Evolutionary conservation across 1,284 basidiomycete species (phyloP), one percentile per base, ranked within the genome.

Genomic region (Apiotrichum laibachii): DNA sequence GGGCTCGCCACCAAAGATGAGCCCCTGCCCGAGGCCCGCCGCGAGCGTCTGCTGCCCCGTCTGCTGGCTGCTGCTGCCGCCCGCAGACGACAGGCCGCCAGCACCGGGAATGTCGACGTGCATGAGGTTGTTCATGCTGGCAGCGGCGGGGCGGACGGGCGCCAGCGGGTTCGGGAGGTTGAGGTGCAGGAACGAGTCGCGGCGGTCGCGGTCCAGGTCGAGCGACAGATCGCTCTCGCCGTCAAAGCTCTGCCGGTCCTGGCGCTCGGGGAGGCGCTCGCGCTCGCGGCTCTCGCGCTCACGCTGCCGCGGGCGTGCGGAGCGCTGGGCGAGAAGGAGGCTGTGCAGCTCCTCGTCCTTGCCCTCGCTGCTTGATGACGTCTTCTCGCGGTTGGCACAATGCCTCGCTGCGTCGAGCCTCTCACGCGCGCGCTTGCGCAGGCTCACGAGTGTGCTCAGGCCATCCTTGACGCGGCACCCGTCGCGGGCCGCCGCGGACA

Each of bases 401-500:
- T 48, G 26, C 37, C 37, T 18, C 16, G 57, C 61, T 15, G 50
- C 42, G 19, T 59, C 57, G 22, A 64, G 66, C 13, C 71, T 66
- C 18, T 72, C 64, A 45, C 69, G 68, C 2, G 77, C 76, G 2
- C 72, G 65, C 49, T 67, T 64, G 9, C 71, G 67, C 2, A 77
- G 67, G 19, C 72, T 67, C 7, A 74, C 56, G 5, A 78, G 67
- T 35, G 73, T 71, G 0, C 63, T 66, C 9, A 79, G 61, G 9
- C 76, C 76, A 49, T 71, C 70, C 61, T 75, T 76, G 13, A 76
- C 77, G 31, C 75, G 66, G 54, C 71, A 75, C 1, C 75, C 76
- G 34, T 71, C 66, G 1, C 71, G 62, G 15, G 75, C 71, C 1
- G 75, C 74, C 9, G 67, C 63, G 0, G 72, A 68, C 12, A 79